Base-by-base conservation (phyloP, 2,329 filamentous ascomycete species). In the Phyllosticta ampelicida region DNA sequence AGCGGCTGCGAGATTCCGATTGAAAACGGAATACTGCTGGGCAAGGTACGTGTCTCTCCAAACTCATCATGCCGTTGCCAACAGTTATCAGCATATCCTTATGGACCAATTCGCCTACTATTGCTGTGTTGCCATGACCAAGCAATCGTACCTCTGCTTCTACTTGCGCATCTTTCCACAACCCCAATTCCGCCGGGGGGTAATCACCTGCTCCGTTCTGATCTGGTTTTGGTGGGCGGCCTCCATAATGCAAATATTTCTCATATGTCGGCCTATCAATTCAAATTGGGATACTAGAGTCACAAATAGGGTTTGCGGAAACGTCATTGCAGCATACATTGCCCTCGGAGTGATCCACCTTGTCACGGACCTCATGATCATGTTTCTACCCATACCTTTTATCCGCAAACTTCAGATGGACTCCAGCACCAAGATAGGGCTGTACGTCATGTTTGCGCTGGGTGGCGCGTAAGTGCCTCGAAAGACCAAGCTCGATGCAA, bases 181-280 rank as follows among this genome's bases (percentile, higher is more conserved):
- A 21, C 26, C 30, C 16, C n/a, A 51, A 11, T 58, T 58, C 21
- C 52, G 44, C 11, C 8, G 29, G n/a, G 51, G 48, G 56, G 54
- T 50, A 6, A 52, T 53, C 21, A 49, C 28, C 2, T 62, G 58
- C 55, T 56, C 59, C 55, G 30, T 48, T 20, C 28, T 58, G 10
- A 36, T 59, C 26, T 20, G 26, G 48, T 53, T 48, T 16, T 61
- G 58, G 50, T 60, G 61, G 59, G 9, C 48, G 6, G 55, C 53
- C 1, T 54, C 55, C 51, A 60, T 60, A 56, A 29, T 60, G 28
- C 50, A 59, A 26, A 64, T 67, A 9, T 63, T 67, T 59, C 63
- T 74, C 44, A 70, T 74, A 53, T 75, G 72, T 61, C 65, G 58
- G n/a, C 73, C 73, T 1, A 64, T 75, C 28, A 64, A 67, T 9